Base-by-base conservation (phyloP, 352 stramenopile genomes). In the Phytophthora nicotianae region DNA sequence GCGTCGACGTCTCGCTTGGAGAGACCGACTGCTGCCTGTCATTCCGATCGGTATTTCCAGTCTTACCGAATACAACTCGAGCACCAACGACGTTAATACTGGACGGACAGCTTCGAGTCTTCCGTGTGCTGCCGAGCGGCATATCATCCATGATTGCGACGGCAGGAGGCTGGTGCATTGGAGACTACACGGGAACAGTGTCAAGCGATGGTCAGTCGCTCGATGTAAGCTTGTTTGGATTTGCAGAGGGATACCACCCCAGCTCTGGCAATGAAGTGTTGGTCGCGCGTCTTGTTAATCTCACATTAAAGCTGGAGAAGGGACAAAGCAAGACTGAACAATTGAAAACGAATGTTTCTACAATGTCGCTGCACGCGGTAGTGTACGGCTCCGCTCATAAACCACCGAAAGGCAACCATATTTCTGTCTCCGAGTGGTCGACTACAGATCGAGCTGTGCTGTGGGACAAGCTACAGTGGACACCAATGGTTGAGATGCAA, bases 61-160 rank as follows among this genome's bases (percentile, higher is more conserved):
- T 35, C 29, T 35, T 3, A 13, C 3, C 9, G 5, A 41, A 11
- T n/a, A 48, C n/a, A n/a, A 46, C 23, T 5, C 16, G 8, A 14
- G 29, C 29, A 11, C 29, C 29, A 35, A 69, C 68, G 52, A 19
- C 62, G 27, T n/a, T 77, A 10, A 29, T 65, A 17, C 52, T 77
- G 13, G 69, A 77, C 41, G 65, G 60, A 0, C 27, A 37, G 0
- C 17, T 57, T 2, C 69, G 55, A 4, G 50, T 67, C 9, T 72
- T 56, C 43, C 50, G n/a, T 8, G 55, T 62, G 27, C 23, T 74
- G 11, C 65, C 69, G 2, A 74, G 48, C 13, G 69, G 65, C 4
- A 33, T 58, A 1, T 53, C 65, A 1, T 59, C 65, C 17, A 58
- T 27, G 29, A 27, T 63, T 4, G 21, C 37, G 13, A 35, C 27